phyloP scores from a whole-genome alignment of 306 rosid species.

The Aeschynomene evenia region DNA sequence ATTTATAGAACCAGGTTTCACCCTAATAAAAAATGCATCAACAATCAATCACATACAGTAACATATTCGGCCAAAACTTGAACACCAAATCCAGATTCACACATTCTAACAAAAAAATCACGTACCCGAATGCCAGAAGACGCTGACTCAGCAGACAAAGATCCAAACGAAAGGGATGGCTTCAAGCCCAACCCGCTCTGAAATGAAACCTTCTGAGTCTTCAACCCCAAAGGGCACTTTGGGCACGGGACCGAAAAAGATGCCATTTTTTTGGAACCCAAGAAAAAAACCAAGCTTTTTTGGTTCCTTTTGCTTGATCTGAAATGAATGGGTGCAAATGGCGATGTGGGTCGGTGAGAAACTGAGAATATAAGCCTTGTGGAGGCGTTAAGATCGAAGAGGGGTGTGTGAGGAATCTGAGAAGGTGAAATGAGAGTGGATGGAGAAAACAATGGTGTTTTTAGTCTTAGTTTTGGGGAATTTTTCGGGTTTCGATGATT shows the following conservation, averaged over 20 bases:
- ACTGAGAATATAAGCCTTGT: conserved; percentile 24
- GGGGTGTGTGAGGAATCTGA: conserved; percentile 21
- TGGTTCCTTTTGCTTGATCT: neutral
- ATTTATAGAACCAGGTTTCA: too few species aligned
- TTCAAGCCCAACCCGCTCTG: conserved; percentile 35
- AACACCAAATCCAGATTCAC: conserved; percentile 22
- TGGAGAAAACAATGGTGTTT: conserved; percentile 33
- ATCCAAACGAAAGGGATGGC: conserved; percentile 39
- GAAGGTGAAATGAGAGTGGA: neutral
- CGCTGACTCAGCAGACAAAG: conserved; percentile 40
- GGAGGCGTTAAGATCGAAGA: conserved; percentile 40
- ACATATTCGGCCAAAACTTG: conserved; percentile 22
- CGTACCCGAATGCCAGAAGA: conserved; percentile 35
- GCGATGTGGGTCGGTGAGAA: conserved; percentile 29
- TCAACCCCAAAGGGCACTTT: conserved; percentile 44
- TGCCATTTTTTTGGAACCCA: conserved; percentile 49
- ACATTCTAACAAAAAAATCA: conserved; percentile 4
- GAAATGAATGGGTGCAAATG: conserved; percentile 9
- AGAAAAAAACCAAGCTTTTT: conserved; percentile 18
- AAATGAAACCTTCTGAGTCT: conserved; percentile 31
- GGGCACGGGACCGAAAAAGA: conserved; percentile 65
- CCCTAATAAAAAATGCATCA: too few species aligned
- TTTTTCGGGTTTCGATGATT: conserved; percentile 38
- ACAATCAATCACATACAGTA: too few species aligned
- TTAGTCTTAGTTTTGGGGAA: too few species aligned